phyloP scores from a whole-genome alignment of 257 asterid species.

The Nicotiana benthamiana region DNA sequence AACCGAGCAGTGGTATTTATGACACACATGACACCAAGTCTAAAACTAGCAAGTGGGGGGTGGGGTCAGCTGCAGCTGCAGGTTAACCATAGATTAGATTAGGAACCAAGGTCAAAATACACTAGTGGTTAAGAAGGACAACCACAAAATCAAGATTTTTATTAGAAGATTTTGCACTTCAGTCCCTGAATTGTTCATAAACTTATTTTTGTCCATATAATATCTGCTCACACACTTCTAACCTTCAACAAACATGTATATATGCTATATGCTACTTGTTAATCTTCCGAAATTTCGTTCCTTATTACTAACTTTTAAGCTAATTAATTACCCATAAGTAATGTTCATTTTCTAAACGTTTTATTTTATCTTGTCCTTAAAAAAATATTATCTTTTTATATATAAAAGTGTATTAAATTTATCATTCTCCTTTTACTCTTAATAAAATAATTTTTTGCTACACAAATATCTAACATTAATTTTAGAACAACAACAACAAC shows the following conservation, averaged over 20 bases:
- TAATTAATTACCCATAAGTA: too few species aligned
- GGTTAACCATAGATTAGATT: conserved; percentile 43
- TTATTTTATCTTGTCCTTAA: too few species aligned
- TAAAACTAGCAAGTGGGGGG: not conserved
- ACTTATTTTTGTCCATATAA: not conserved
- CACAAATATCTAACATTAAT: too few species aligned
- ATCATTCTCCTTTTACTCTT: too few species aligned
- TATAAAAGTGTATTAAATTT: too few species aligned
- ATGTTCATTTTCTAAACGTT: too few species aligned
- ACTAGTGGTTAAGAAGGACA: conserved; percentile 50
- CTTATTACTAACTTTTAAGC: too few species aligned
- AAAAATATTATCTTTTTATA: too few species aligned
- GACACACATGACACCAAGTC: conserved; percentile 9
- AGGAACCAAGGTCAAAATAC: conserved; percentile 32
- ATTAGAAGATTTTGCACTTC: not conserved
- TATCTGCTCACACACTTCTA: not conserved
- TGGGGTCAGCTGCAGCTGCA: conserved; percentile 5
- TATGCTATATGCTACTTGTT: not conserved
- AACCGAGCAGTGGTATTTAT: conserved; percentile 12
- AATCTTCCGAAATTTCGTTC: not conserved
- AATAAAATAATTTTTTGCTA: too few species aligned
- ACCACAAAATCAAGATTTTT: conserved; percentile 56
- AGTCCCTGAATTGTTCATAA: not conserved
- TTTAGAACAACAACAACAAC: too few species aligned
- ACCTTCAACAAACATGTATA: not conserved